Conservation (phyloP, 164 flowering plant genomes). For the Tinospora cordifolia region DNA sequence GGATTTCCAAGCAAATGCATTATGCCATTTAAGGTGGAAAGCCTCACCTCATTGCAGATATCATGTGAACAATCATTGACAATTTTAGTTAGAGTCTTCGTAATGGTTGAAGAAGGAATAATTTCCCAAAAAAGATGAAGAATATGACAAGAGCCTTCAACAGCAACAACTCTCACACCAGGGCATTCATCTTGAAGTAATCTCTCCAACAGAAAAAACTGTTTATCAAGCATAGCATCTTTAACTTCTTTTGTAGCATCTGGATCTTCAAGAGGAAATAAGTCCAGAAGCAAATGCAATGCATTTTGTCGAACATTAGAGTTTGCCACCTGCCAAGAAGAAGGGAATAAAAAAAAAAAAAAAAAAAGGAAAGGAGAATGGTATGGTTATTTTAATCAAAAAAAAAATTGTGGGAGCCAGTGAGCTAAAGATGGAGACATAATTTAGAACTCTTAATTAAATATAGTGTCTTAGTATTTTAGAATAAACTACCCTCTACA, state of each 20-base stretch:
- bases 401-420: too few relatives aligned
- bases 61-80: slow-evolving; percentile 71
- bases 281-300: slow-evolving; percentile 76
- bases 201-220: slow-evolving; percentile 69
- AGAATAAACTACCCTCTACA: too few relatives aligned
- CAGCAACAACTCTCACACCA: slow-evolving; percentile 77
- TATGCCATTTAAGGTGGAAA: slow-evolving; percentile 71
- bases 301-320: slow-evolving; percentile 94
- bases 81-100: slow-evolving; percentile 55
- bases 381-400: neutral
- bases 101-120: slow-evolving; percentile 69
- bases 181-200: slow-evolving; percentile 80
- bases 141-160: slow-evolving; percentile 86
- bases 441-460: neutral
- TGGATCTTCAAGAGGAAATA: slow-evolving; percentile 97
- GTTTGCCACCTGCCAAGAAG: slow-evolving; percentile 81
- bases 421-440: too few relatives aligned
- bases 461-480: too few relatives aligned
- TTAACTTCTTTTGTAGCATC: slow-evolving; percentile 79
- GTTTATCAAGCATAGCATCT: slow-evolving; percentile 65
- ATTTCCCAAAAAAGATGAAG: slow-evolving; percentile 91
- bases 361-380: neutral
- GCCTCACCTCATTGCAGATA: slow-evolving; percentile 61
- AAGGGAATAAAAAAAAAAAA: too few relatives aligned
- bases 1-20: slow-evolving; percentile 86